Percentiles rank a stretch among this genome's conserved stretches.
Evolutionary conservation across 2,329 filamentous ascomycete species (phyloP).

Genomic region (Ophiostoma sp.): DNA sequence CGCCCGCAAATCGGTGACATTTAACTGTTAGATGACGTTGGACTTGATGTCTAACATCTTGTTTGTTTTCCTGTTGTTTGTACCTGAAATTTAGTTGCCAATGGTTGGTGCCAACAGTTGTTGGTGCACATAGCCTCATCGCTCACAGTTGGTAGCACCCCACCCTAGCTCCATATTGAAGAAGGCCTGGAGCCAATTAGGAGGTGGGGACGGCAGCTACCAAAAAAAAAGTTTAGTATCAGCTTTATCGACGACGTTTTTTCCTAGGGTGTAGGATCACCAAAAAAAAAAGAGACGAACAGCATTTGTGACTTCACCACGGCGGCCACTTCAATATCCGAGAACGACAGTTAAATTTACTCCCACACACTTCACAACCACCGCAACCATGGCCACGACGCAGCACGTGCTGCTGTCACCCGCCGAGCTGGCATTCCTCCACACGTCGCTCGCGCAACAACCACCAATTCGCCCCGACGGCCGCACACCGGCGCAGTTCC

Average conservation of each 20-base stretch:
- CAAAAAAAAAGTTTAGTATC: constrained; percentile 19
- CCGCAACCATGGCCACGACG: constrained; percentile 58
- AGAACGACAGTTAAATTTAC: not conserved
- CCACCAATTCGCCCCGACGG: constrained; percentile 90
- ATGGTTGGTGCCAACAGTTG: not conserved
- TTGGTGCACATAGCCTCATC: not conserved
- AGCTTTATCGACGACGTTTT: constrained; percentile 7
- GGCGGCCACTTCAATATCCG: not conserved
- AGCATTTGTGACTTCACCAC: not conserved
- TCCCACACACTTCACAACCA: not conserved
- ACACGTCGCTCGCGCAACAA: constrained; percentile 75
- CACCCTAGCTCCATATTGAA: constrained; percentile 16
- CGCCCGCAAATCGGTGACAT: constrained; percentile 23
- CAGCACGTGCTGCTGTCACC: constrained; percentile 81
- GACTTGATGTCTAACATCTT: no score
- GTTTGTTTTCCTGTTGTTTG: not conserved
- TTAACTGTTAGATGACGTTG: constrained; percentile 19
- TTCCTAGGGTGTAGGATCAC: not conserved
- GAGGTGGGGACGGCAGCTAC: constrained; percentile 15
- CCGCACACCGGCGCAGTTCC: constrained; percentile 80
- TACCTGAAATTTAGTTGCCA: not conserved
- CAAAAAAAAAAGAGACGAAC: not conserved
- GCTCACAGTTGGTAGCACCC: not conserved
- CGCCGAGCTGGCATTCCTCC: constrained; percentile 93
- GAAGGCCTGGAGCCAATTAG: constrained; percentile 19